A percentile compares a stretch with the other conserved stretches of the same genome.
phyloP scores from a whole-genome alignment of 768 basidiomycete genomes.

The Gyrodon lividus region DNA sequence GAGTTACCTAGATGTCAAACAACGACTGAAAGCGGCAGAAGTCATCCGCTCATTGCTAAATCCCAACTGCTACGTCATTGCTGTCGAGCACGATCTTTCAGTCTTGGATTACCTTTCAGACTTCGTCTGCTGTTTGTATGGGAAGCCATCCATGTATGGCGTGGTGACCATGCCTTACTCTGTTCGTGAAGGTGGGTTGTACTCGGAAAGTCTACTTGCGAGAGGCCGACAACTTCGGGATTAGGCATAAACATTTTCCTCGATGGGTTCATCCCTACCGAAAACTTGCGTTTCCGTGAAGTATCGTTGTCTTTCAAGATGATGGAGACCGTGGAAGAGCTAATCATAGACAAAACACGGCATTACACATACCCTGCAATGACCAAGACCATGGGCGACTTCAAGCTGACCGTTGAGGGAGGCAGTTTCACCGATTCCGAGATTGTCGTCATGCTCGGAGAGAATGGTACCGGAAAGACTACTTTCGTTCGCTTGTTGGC shows the following conservation, averaged over 20 bases:
- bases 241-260: constrained; percentile 99
- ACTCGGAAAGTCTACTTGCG: not conserved
- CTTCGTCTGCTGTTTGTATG: constrained; percentile 97
- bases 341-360: constrained; percentile 81
- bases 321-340: constrained; percentile 92
- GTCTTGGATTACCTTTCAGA: constrained; percentile 98
- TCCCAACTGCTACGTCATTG: constrained; percentile 89
- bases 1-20: constrained; percentile 95
- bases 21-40: constrained; percentile 91
- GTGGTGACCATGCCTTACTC: constrained; percentile 99
- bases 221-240: constrained; percentile 1
- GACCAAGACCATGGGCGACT: constrained; percentile 93
- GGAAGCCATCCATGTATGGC: constrained; percentile 95
- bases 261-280: constrained; percentile 97
- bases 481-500: constrained; percentile 95
- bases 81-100: constrained; percentile 98
- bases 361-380: constrained; percentile 92
- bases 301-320: constrained; percentile 97
- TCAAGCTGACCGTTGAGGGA: constrained; percentile 90
- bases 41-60: constrained; percentile 87
- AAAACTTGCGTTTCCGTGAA: constrained; percentile 96
- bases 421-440: constrained; percentile 98
- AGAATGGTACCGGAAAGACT: constrained; percentile 99
- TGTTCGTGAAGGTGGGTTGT: constrained; percentile 82
- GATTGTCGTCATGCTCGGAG: constrained; percentile 98